Evolutionary conservation across 108 stramenopile genomes (phyloP), one percentile per base, ranked within the genome.

Genomic region (Discostella pseudostelligera): DNA sequence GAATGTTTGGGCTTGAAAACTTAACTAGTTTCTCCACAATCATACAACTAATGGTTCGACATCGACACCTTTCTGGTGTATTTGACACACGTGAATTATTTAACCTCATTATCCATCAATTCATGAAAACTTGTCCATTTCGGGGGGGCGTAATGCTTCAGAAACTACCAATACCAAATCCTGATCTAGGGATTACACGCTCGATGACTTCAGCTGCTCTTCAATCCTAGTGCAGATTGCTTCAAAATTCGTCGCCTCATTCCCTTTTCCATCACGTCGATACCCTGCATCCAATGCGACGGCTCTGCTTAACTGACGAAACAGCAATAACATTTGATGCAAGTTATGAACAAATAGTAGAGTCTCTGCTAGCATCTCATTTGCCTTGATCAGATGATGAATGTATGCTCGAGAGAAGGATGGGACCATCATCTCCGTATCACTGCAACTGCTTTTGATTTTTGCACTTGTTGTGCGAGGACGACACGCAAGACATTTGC

Each of bases 331-430:
- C 72, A 90, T 22, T 48, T 85, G 85, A 65, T 90, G 86, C 47
- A 93, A 73, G 76, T 93, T 93, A 73, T 93, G 92, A 40, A 74
- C 78, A 64, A 90, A 90, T 2, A 93, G 65, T 9, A 93, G 65
- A 6, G 87, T 88, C 43, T 90, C 84, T n/a, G 87, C 88, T 42
- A 93, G 58, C 78, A 93, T 63, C 65, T 93, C 92, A 50, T 88
- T 87, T 40, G 89, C 89, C 29, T 74, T 65, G 17, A 88, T 75
- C 63, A 93, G 72, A 67, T 93, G 92, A 66, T 93, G 88, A 25
- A 93, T 73, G 60, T 93, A 93, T 22, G 87, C 79, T 13, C 86
- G 74, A 55, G 81, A 84, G 26, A 75, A 79, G 42, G 67, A 49
- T 24, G 74, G 74, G 11, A 19, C 25, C 24, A 26, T 36, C 11